Evolutionary conservation across 768 basidiomycete species (phyloP), one percentile per base, ranked within the genome.

Genomic region (Pleurotus sapidus): DNA sequence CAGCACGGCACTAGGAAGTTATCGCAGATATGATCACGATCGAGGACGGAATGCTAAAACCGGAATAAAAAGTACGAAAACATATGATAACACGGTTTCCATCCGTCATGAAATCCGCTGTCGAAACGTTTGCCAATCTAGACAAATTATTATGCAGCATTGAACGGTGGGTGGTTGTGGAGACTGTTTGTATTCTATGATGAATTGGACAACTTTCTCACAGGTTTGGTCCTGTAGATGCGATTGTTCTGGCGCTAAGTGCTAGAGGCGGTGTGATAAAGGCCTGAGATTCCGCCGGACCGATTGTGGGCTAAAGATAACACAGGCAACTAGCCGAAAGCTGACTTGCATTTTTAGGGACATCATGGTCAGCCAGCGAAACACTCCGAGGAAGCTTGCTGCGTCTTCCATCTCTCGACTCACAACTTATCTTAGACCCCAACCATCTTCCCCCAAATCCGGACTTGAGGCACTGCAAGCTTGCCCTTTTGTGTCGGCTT

Each of bases 301-400:
- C 49, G 49, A 50, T 11, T 27, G 30, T 34, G 49, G 49, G 49
- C 49, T 50, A 50, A 50, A 50, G 49, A 50, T 50, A 50, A 50
- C 49, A 50, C 49, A 34, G 20, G 49, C 25, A 12, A 34, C 30
- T 24, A 34, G 49, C n/a, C 27, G 49, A 30, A n/a, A 23, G 20
- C 42, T 45, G 30, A 34, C 30, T 34, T 34, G 42, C 42, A 45
- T 45, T 45, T 34, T 45, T 45, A 45, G 42, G 42, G 42, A 45
- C 42, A 45, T 45, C 42, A 45, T 34, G 49, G 24, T n/a, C 27
- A 20, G 23, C 27, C 49, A 50, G 30, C 49, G 37, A 50, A 50
- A 50, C 49, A 38, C 20, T 34, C 49, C 30, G 49, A 50, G 49
- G 27, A n/a, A 25, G 46, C 46, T 25, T 27, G n/a, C 27, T 30